Evolutionary conservation across 2,329 filamentous ascomycete species (phyloP).

Genomic region (Colletotrichum sp.): DNA sequence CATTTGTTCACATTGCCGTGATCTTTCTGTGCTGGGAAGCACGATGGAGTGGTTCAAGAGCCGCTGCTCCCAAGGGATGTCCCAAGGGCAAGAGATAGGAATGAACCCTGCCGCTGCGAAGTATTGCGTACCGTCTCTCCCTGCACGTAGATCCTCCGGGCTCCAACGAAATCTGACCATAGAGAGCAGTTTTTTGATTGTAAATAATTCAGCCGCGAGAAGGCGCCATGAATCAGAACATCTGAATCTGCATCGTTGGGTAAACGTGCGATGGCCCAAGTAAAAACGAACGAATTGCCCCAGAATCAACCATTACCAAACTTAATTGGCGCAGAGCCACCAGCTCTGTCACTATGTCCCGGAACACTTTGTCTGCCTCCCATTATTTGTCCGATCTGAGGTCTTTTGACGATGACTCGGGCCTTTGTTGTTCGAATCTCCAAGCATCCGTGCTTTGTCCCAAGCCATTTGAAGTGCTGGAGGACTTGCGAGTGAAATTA

Average conservation of each 20-base stretch:
- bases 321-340: not conserved
- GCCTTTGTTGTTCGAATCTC: not conserved
- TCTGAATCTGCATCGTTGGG: not conserved
- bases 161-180: not conserved
- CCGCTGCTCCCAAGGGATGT: not conserved
- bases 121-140: not conserved
- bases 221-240: not conserved
- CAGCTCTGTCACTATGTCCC: not conserved
- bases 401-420: not conserved
- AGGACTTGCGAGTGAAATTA: not conserved
- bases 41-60: not conserved
- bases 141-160: not conserved
- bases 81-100: not conserved
- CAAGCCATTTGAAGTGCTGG: fast-evolving
- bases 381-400: not conserved
- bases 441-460: not conserved
- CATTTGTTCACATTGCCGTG: not conserved
- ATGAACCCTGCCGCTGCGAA: not conserved
- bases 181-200: not conserved
- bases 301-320: not conserved
- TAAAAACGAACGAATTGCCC: not conserved
- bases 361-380: fast-evolving
- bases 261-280: not conserved
- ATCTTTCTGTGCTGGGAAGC: not conserved
- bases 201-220: not conserved